Conservation (phyloP, 1,284 basidiomycete species). For the Papiliotrema nemorosa region DNA sequence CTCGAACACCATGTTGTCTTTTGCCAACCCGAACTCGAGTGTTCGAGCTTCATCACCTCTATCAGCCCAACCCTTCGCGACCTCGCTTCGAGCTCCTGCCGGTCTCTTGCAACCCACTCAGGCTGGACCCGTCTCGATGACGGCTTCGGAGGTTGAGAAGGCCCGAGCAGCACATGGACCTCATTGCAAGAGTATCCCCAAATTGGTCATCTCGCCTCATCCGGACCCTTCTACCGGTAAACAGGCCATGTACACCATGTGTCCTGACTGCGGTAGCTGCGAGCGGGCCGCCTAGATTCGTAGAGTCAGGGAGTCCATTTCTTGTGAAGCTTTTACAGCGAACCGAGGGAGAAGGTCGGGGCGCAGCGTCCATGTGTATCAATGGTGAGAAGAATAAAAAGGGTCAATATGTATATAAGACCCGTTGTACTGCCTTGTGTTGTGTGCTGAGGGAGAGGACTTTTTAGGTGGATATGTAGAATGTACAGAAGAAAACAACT, state of each 20-base stretch:
- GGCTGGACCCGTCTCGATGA: conserved; percentile 16
- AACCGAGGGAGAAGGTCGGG: neutral
- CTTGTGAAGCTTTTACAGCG: too few relatives aligned
- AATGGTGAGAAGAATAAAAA: neutral
- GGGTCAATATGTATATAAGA: too few relatives aligned
- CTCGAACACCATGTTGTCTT: neutral
- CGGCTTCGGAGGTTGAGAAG: conserved; percentile 33
- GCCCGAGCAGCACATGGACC: conserved; percentile 44
- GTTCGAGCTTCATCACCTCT: conserved; percentile 19
- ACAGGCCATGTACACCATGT: conserved; percentile 43
- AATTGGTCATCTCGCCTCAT: conserved; percentile 41
- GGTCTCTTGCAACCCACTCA: conserved; percentile 41
- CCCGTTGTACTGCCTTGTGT: too few relatives aligned
- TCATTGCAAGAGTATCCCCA: conserved; percentile 44
- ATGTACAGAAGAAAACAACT: too few relatives aligned
- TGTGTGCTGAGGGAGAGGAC: too few relatives aligned
- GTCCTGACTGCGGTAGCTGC: conserved; percentile 42
- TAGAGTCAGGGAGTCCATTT: too few relatives aligned
- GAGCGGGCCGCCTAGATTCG: conserved; percentile 5
- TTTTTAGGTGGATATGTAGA: too few relatives aligned
- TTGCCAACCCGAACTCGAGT: neutral
- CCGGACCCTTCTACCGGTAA: conserved; percentile 41
- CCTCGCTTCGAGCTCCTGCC: conserved; percentile 32
- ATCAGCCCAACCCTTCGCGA: conserved; percentile 41
- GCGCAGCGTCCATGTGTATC: neutral